A percentile compares a stretch with the other conserved stretches of the same genome.
Evolutionary conservation across 768 basidiomycete species (phyloP).

Genomic region (Boletus pseudopeckii): DNA sequence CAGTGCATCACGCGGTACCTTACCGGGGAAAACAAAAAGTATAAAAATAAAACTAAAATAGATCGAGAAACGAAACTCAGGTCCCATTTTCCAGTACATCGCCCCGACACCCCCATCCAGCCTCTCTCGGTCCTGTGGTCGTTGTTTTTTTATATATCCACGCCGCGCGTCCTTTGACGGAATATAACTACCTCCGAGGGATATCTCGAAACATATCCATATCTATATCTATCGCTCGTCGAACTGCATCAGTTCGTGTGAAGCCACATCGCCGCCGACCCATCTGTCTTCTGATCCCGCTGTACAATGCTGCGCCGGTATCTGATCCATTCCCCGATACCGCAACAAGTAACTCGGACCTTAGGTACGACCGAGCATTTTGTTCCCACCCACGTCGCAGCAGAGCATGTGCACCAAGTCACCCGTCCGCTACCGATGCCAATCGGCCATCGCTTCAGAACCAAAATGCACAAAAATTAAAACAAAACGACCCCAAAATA

Average conservation of each 20-base stretch:
- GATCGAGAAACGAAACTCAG: background rate
- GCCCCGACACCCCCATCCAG: conserved; percentile 5
- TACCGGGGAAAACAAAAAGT: background rate
- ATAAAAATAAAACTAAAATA: background rate
- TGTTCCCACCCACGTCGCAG: background rate
- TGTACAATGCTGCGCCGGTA: background rate
- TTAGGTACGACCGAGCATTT: background rate
- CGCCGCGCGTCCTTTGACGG: background rate
- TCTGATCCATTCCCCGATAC: conserved; percentile 1
- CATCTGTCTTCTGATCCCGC: background rate
- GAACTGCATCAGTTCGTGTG: background rate
- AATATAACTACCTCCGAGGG: conserved; percentile 3
- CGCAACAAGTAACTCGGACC: background rate
- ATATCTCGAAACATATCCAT: background rate
- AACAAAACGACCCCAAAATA: background rate
- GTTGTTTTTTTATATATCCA: background rate
- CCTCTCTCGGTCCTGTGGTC: background rate
- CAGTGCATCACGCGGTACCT: background rate
- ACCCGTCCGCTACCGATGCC: conserved; percentile 22
- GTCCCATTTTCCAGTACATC: background rate
- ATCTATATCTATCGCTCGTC: background rate
- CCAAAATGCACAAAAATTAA: background rate
- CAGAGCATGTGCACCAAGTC: conserved; percentile 18
- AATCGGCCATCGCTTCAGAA: background rate
- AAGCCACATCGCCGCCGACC: conserved; percentile 10